Evolutionary conservation across 2,329 filamentous ascomycete species (phyloP).

Genomic region (Penicillium frequentans): DNA sequence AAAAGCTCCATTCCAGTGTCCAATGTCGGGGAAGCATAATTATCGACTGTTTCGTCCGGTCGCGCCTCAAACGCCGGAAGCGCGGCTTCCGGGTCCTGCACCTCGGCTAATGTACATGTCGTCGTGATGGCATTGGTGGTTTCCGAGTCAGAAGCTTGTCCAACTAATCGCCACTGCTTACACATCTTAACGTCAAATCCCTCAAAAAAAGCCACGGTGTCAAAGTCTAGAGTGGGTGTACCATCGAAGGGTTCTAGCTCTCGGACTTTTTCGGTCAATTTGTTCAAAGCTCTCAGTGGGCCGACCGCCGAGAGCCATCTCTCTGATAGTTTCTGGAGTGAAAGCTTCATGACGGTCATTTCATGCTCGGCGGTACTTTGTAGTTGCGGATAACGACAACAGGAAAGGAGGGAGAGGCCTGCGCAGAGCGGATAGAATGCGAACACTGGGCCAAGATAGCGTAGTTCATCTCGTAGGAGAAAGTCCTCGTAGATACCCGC

Average conservation of each 20-base stretch:
- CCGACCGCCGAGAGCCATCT: slow-evolving; percentile 28
- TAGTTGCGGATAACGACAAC: slow-evolving; percentile 36
- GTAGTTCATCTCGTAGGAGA: slow-evolving; percentile 42
- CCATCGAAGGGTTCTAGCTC: slow-evolving; percentile 19
- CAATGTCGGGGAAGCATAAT: slow-evolving; percentile 14
- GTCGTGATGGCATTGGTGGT: background rate
- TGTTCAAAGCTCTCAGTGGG: slow-evolving; percentile 22
- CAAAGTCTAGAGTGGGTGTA: slow-evolving; percentile 14
- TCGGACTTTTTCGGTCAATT: slow-evolving; percentile 26
- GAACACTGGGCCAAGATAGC: slow-evolving; percentile 42
- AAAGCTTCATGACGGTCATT: slow-evolving; percentile 25
- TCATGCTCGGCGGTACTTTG: slow-evolving; percentile 26
- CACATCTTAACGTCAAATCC: slow-evolving; percentile 22
- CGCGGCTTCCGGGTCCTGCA: slow-evolving; percentile 13
- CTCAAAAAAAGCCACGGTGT: slow-evolving; percentile 23
- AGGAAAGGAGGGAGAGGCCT: slow-evolving; percentile 41
- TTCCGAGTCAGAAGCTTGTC: slow-evolving; percentile 11
- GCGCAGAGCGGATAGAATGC: slow-evolving; percentile 44
- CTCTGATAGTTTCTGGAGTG: slow-evolving; percentile 28
- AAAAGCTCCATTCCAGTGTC: slow-evolving; percentile 20
- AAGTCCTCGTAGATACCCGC: slow-evolving; percentile 46
- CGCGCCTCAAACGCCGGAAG: slow-evolving; percentile 11
- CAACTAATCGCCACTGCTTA: slow-evolving; percentile 24
- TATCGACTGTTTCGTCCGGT: slow-evolving; percentile 9
- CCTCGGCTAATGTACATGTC: slow-evolving; percentile 21